Base-by-base conservation (phyloP, 2,329 filamentous ascomycete species). In the Fusarium odoratissimum region DNA sequence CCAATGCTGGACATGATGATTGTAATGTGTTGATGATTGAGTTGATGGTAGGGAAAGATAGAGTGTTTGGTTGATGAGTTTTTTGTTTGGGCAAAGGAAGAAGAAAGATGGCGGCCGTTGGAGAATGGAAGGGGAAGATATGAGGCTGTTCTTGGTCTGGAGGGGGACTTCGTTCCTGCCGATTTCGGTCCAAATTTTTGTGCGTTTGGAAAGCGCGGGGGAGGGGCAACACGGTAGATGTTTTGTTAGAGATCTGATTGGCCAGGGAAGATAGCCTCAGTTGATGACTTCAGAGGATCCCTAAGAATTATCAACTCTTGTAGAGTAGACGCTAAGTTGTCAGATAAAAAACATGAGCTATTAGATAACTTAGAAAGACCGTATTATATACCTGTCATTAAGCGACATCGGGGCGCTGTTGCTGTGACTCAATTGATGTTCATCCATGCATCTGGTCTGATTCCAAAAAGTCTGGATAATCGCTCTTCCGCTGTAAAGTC, bases 1-100 rank as follows among this genome's bases (percentile, higher is more conserved):
- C 95, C 95, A 83, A 97, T 97, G 62, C 93, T 95, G 77, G 95
- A 97, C 93, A 96, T 96, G 73, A 67, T 87, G 82, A 37, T 17
- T 55, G 46, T 33, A 25, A 19, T 44, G 49, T 45, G 49, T 49
- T 30, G 6, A 48, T 31, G 10, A 8, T 11, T 23, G 46, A 19
- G 30, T 51, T 49, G n/a, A 23, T 25, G 21, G 58, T 31, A 31
- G 33, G 8, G 48, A 33, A 33, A 11, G 25, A 61, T 59, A 41
- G 37, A 44, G 28, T 64, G 52, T 42, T 42, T 42, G 61, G 55
- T 49, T 44, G 41, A 35, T 28, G 51, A 38, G 48, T 33, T 38
- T 33, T 51, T 65, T 62, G 60, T 69, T 71, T 72, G n/a, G 28
- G 38, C 40, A 46, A 35, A 25, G 16, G n/a, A n/a, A 25, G 16